Conservation (phyloP, 2,329 filamentous ascomycete genomes). For the Emergomyces pasteurianus region DNA sequence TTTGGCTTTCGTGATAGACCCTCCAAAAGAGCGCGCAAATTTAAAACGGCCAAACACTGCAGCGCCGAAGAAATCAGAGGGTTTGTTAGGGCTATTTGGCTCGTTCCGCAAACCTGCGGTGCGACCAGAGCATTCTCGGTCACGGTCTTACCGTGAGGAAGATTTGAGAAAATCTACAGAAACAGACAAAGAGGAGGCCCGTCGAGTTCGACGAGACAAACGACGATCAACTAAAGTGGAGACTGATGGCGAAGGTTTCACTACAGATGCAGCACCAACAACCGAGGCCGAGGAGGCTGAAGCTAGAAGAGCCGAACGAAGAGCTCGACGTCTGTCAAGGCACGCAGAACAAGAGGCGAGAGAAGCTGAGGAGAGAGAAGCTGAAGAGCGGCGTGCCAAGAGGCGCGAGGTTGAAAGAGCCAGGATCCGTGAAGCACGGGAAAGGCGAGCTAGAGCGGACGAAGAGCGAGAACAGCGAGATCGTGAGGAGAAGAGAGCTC, state of each 20-base stretch:
- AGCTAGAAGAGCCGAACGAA: conserved; percentile 51
- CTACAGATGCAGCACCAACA: conserved; percentile 33
- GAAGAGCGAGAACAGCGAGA: conserved; percentile 43
- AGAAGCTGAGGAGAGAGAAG: conserved; percentile 22
- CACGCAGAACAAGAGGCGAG: conserved; percentile 25
- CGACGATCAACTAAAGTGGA: conserved; percentile 35
- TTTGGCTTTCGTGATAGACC: conserved; percentile 39
- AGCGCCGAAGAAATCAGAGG: conserved; percentile 45
- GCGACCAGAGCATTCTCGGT: conserved; percentile 25
- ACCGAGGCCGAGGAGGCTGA: conserved; percentile 44
- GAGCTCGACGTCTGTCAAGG: conserved; percentile 37
- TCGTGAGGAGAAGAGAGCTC: conserved; percentile 48
- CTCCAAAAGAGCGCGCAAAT: conserved; percentile 38
- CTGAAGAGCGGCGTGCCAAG: conserved; percentile 35
- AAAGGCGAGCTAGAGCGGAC: conserved; percentile 30
- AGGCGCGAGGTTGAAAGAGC: conserved; percentile 39
- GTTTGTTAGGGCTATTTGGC: conserved; percentile 52
- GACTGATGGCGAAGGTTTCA: conserved; percentile 37
- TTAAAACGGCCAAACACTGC: conserved; percentile 52
- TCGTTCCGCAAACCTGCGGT: conserved; percentile 24
- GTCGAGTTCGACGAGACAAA: conserved; percentile 24
- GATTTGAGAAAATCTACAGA: conserved; percentile 22
- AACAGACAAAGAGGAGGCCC: conserved; percentile 25
- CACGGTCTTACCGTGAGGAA: conserved; percentile 27
- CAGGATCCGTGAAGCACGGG: conserved; percentile 28